Evolutionary conservation across 1,284 basidiomycete genomes (phyloP).

Genomic region (Binderoboletus segoi): DNA sequence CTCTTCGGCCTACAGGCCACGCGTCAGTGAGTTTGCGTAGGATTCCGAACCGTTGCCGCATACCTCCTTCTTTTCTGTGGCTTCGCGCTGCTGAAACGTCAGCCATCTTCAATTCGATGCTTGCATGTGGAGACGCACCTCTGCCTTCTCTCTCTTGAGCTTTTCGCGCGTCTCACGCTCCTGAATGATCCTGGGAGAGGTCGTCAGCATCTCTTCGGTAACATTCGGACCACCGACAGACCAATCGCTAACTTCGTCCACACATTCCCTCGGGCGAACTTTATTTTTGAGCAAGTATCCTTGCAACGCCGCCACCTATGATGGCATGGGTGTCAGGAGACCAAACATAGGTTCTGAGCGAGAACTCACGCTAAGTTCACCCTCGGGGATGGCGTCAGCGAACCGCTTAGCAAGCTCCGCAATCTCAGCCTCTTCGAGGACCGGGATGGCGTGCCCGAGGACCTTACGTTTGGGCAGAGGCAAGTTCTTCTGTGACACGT

Average conservation of each 20-base stretch:
- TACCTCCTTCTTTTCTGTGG: constrained; percentile 73
- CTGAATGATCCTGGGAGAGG: constrained; percentile 54
- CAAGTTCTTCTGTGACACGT: constrained; percentile 64
- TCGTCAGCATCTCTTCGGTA: constrained; percentile 8
- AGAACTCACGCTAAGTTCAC: constrained; percentile 74
- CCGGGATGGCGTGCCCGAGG: constrained; percentile 58
- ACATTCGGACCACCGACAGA: constrained; percentile 27
- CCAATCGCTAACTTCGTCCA: constrained; percentile 76
- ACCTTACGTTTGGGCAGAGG: constrained; percentile 68
- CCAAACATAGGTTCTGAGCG: background rate
- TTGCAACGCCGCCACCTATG: constrained; percentile 79
- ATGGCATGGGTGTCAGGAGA: constrained; percentile 5
- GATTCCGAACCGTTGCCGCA: constrained; percentile 6
- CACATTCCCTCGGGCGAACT: constrained; percentile 78
- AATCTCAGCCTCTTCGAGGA: constrained; percentile 74
- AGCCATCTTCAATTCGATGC: background rate
- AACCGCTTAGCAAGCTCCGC: constrained; percentile 74
- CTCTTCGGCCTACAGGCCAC: constrained; percentile 45
- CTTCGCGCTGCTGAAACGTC: constrained; percentile 57
- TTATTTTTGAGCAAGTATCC: constrained; percentile 85
- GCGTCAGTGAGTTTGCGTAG: constrained; percentile 3
- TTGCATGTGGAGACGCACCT: constrained; percentile 45
- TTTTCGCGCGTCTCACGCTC: constrained; percentile 81
- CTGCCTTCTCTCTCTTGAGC: constrained; percentile 82
- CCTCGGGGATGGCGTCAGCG: constrained; percentile 74